phyloP scores from a whole-genome alignment of 441 rosid species.

The Hypseocharis bilobata region DNA sequence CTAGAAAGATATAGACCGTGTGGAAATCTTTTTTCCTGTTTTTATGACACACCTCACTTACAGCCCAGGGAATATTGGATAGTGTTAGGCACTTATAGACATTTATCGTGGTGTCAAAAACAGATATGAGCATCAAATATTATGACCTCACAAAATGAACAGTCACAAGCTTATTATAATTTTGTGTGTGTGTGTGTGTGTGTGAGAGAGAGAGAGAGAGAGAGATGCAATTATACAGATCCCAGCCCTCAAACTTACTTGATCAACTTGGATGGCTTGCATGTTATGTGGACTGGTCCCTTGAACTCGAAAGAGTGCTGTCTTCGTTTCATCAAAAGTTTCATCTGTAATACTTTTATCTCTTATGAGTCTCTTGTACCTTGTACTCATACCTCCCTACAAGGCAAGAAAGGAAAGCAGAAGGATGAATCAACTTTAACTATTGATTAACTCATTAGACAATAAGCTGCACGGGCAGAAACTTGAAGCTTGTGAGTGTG shows the following conservation, averaged over 20 bases:
- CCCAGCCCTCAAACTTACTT: constrained; percentile 35
- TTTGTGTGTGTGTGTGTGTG: not conserved
- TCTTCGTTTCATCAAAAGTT: constrained; percentile 46
- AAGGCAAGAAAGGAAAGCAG: constrained; percentile 15
- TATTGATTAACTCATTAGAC: not conserved
- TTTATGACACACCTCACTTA: no score
- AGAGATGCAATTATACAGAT: constrained; percentile 9
- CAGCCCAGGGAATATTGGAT: no score
- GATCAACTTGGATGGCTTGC: constrained; percentile 89
- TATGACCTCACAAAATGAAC: not conserved
- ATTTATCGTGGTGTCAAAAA: not conserved
- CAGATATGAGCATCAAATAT: not conserved
- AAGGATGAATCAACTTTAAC: not conserved
- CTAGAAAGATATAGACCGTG: no score
- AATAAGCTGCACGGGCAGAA: not conserved
- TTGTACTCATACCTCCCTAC: constrained; percentile 66
- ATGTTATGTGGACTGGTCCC: constrained; percentile 60
- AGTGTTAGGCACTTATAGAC: not conserved
- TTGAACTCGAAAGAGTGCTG: constrained; percentile 72
- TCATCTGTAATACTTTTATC: constrained; percentile 49
- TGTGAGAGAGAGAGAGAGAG: constrained; percentile 1
- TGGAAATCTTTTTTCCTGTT: no score
- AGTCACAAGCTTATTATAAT: not conserved
- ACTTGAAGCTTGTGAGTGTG: not conserved
- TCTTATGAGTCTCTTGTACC: constrained; percentile 47